Conservation (phyloP, 768 basidiomycete genomes). For the Suillus luteus region DNA sequence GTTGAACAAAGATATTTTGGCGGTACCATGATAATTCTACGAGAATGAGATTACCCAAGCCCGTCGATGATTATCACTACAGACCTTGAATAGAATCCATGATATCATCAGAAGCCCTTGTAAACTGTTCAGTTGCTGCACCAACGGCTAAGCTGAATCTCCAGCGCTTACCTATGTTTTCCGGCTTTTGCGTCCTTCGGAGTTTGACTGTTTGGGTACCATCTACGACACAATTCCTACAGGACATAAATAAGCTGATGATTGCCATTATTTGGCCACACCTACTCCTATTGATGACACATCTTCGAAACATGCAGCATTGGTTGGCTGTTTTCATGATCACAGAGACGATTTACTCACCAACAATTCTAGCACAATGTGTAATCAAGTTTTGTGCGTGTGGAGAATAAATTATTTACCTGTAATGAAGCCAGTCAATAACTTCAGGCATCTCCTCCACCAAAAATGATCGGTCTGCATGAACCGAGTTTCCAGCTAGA, state of each 20-base stretch:
- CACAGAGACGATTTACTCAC: slow-evolving; percentile 42
- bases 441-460: slow-evolving; percentile 80
- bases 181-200: slow-evolving; percentile 34
- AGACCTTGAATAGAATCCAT: slow-evolving; percentile 70
- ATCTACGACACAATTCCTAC: slow-evolving; percentile 74
- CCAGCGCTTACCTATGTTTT: slow-evolving; percentile 55
- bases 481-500: slow-evolving; percentile 88
- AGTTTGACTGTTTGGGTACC: slow-evolving; percentile 51
- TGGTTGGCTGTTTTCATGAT: background rate
- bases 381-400: background rate
- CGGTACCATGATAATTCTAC: slow-evolving; percentile 82
- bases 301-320: slow-evolving; percentile 44
- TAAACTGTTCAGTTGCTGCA: slow-evolving; percentile 2
- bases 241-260: slow-evolving; percentile 7
- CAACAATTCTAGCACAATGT: slow-evolving; percentile 56
- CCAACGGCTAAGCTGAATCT: background rate
- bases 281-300: slow-evolving; percentile 81
- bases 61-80: slow-evolving; percentile 7
- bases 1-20: slow-evolving; percentile 59
- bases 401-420: slow-evolving; percentile 41
- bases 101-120: slow-evolving; percentile 84
- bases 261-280: background rate
- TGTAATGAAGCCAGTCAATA: slow-evolving; percentile 79
- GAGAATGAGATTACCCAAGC: slow-evolving; percentile 9
- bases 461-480: slow-evolving; percentile 76